phyloP scores from a whole-genome alignment of 2,329 filamentous ascomycete species.

The Arthrobotrys megalospora region DNA sequence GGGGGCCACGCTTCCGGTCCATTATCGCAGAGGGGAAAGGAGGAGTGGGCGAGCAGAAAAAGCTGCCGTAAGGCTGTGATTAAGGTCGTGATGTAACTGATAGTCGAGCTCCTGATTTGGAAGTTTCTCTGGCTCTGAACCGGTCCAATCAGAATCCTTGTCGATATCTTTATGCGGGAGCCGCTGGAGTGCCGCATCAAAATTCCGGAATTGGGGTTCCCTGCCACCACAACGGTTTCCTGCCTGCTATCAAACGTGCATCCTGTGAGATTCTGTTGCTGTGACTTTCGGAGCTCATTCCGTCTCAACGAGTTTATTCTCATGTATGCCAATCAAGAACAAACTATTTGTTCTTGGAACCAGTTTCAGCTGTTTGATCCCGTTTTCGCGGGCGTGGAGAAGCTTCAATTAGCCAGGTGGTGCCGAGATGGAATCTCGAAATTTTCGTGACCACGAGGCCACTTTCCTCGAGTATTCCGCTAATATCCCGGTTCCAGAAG shows the following conservation, averaged over 20 bases:
- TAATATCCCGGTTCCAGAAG: slow-evolving; percentile 65
- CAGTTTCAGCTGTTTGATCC: slow-evolving; percentile 42
- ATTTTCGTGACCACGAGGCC: slow-evolving; percentile 63
- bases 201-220: slow-evolving; percentile 47
- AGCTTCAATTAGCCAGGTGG: slow-evolving; percentile 65
- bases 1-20: slow-evolving; percentile 50
- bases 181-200: slow-evolving; percentile 56
- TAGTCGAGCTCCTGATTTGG: slow-evolving; percentile 58
- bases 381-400: slow-evolving; percentile 60
- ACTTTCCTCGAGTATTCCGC: slow-evolving; percentile 63
- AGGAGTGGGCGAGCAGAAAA: slow-evolving; percentile 44
- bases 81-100: slow-evolving; percentile 61
- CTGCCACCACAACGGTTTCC: slow-evolving; percentile 19
- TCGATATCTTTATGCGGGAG: slow-evolving; percentile 39
- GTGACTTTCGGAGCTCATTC: slow-evolving; percentile 24
- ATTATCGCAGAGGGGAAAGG: slow-evolving; percentile 53
- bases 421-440: slow-evolving; percentile 64
- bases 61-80: slow-evolving; percentile 58
- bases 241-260: slow-evolving; percentile 34
- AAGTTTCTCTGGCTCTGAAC: slow-evolving; percentile 36
- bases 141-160: slow-evolving; percentile 49
- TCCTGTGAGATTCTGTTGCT: slow-evolving; percentile 42
- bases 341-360: slow-evolving; percentile 57
- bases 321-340: slow-evolving; percentile 58
- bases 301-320: slow-evolving; percentile 27